phyloP scores from a whole-genome alignment of 257 asterid genomes.

The Solanum medicagineum region DNA sequence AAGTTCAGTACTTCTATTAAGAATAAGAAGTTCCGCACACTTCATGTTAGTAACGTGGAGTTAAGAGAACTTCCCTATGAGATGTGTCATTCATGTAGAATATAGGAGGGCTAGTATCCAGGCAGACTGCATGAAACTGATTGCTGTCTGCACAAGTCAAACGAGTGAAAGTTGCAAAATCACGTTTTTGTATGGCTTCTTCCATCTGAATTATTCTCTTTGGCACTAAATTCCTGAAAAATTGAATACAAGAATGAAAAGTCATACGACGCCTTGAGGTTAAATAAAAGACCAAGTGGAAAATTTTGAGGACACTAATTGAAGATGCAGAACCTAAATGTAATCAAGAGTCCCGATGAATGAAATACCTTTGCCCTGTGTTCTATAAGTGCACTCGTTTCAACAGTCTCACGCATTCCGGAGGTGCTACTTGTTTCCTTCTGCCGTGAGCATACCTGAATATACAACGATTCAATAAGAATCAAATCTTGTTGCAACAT shows the following conservation, averaged over 20 bases:
- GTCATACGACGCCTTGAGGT: background rate
- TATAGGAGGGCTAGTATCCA: constrained; percentile 87
- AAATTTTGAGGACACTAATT: background rate
- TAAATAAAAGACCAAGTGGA: background rate
- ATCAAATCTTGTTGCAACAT: background rate
- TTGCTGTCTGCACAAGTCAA: constrained; percentile 84
- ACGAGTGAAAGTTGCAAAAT: constrained; percentile 73
- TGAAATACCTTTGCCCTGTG: constrained; percentile 74
- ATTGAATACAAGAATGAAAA: background rate
- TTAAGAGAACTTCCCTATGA: constrained; percentile 43
- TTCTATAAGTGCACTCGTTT: constrained; percentile 65
- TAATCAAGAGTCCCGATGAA: background rate
- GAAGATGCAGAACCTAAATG: background rate
- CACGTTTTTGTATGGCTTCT: constrained; percentile 68
- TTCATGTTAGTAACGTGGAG: background rate
- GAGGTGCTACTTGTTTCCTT: constrained; percentile 98
- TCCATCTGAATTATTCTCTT: constrained; percentile 77
- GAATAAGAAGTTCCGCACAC: background rate
- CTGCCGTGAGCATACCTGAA: constrained; percentile 91
- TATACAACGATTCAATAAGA: background rate
- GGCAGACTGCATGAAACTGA: constrained; percentile 96
- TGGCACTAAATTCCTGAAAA: constrained; percentile 83
- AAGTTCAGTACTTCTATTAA: background rate
- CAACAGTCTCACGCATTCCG: constrained; percentile 94
- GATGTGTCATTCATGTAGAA: constrained; percentile 98